A percentile compares a stretch with the other conserved stretches of the same genome.
These are phyloP conservation scores for Laburnicola sp. DNA, from an alignment of 2,329 filamentous ascomycete species.

Conservation along the genomic window DNA sequence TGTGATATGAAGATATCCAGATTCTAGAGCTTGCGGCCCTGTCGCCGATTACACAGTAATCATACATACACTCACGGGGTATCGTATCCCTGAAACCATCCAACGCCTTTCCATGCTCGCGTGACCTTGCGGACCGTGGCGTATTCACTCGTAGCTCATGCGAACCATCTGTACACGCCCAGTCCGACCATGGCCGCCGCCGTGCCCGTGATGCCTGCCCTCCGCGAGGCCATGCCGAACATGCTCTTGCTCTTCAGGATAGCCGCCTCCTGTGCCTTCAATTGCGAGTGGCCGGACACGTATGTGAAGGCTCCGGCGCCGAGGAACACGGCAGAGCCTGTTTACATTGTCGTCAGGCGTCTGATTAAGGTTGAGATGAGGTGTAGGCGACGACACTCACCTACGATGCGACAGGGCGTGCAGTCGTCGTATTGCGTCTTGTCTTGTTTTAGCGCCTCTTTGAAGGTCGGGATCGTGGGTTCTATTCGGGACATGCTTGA, in stretches of 20 bases:
- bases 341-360: background rate
- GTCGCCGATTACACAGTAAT: background rate
- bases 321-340: conserved; percentile 51
- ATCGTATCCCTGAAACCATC: background rate
- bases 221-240: conserved; percentile 48
- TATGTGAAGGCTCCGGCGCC: conserved; percentile 54
- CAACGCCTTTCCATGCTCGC: background rate
- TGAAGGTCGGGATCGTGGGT: conserved; percentile 27
- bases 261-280: conserved; percentile 45
- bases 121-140: background rate
- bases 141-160: no score
- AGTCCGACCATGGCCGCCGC: conserved; percentile 48
- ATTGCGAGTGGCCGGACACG: conserved; percentile 50
- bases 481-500: no score
- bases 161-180: conserved; percentile 50
- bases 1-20: background rate
- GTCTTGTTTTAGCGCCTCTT: conserved; percentile 37
- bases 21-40: background rate
- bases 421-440: conserved; percentile 62
- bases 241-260: conserved; percentile 48
- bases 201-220: conserved; percentile 47
- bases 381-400: conserved; percentile 49
- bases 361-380: background rate
- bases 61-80: background rate
- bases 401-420: conserved; percentile 69